Base-by-base conservation (phyloP, 2,329 filamentous ascomycete genomes). In the Fusarium robinianum region DNA sequence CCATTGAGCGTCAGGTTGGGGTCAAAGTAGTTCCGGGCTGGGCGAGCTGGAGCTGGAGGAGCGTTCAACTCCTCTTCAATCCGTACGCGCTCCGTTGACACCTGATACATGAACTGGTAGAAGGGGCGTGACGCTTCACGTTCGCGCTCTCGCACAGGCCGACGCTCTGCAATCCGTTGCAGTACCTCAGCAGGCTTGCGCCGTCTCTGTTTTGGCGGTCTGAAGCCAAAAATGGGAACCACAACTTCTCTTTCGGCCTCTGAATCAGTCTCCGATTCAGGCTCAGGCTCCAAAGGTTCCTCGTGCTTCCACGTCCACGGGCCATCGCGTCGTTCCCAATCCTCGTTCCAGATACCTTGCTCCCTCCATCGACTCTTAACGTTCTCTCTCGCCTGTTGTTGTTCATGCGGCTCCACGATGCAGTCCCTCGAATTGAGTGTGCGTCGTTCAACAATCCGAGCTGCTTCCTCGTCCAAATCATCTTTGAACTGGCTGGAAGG, bases 21-120 rank as follows among this genome's bases (percentile, higher is more conserved):
- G 8, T 16, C 27, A 5, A 16, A 15, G 5, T 5, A 6, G 8
- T 15, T n/a, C 27, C 9, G 7, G 27, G 6, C 27, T 16, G 9
- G 7, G 27, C n/a, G 5, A 8, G 5, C 15, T 10, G 14, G n/a
- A n/a, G n/a, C n/a, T n/a, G 10, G 14, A 18, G 12, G 29, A 31
- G 15, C 8, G 15, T 18, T 31, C 15, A 31, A 22, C 16, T 34
- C 32, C n/a, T 24, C 21, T 34, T 34, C n/a, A 15, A 24, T 24
- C 7, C 32, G 32, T 24, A 23, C 19, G 19, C 32, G 32, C n/a
- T 23, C 32, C 24, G 23, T 34, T 8, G 19, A 34, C 18, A 34
- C 32, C 32, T 34, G 32, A 24, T 34, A 34, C n/a, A 34, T 5
- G n/a, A 34, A 34, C 21, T 23, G 32, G n/a, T 23, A 23, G 19